Evolutionary conservation across 1,139 yeast genomes (phyloP), one percentile per base, ranked within the genome.

Genomic region (Yamadazyma oceani): DNA sequence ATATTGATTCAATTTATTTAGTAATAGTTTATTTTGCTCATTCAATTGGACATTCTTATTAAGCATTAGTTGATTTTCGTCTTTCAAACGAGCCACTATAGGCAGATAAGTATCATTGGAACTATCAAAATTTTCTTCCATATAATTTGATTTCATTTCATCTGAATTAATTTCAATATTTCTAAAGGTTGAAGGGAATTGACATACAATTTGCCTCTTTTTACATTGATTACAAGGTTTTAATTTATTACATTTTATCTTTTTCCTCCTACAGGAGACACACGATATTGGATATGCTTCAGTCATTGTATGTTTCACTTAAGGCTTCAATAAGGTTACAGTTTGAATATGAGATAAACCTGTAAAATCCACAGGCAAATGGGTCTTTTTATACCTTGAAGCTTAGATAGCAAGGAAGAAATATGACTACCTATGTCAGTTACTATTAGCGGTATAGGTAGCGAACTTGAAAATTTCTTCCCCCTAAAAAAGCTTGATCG

Each of bases 141-240:
- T 12, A 2, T 34, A 25, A 5, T 22, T 12, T 19, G 16, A 12
- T 5, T 33, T 39, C 16, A 19, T 12, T 14, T 40, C 41, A 17
- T 33, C 32, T 11, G 41, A 41, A 34, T 57, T 53, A 34, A 64
- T 61, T 36, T 57, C 60, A 16, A 64, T 64, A 39, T 67, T 67
- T 39, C 73, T 51, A 42, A 66, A 68, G 1, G 66, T 68, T 10
- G 65, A 50, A 0, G 74, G 74, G 41, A 66, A 68, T 35, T 60
- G 61, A 45, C 74, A 68, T 2, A 53, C 54, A 10, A 66, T 53
- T 10, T 57, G 51, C 29, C 72, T 44, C 36, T 54, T 55, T 8
- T 46, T 46, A 46, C 73, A 68, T 40, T 67, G 73, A 41, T 66
- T 64, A 42, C 74, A 68, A 0, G 74, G 73, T 36, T 62, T 64